Conservation (phyloP, 2,329 filamentous ascomycete genomes). For the Intubia oerlemansii region DNA sequence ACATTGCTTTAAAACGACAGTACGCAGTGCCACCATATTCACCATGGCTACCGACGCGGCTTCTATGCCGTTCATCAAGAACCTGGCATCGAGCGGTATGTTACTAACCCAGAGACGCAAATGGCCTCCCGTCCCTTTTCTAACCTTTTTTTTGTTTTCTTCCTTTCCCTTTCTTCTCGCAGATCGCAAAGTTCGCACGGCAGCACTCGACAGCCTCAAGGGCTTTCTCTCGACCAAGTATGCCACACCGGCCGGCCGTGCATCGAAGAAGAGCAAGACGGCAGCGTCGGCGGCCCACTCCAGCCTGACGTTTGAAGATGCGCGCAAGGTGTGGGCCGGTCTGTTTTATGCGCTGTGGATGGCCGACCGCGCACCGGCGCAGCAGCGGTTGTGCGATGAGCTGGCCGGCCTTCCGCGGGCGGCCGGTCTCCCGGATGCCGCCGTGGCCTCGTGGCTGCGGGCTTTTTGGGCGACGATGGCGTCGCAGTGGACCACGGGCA, state of each 20-base stretch:
- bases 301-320: conserved; percentile 41
- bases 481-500: conserved; percentile 44
- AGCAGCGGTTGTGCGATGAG: conserved; percentile 62
- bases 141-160: too few species aligned
- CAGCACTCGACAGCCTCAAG: conserved; percentile 55
- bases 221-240: conserved; percentile 48
- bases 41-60: conserved; percentile 20
- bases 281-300: conserved; percentile 11
- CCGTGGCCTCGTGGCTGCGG: conserved; percentile 26
- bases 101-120: conserved; percentile 6
- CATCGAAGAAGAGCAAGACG: too few species aligned
- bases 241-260: too few species aligned
- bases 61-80: conserved; percentile 55
- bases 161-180: background rate
- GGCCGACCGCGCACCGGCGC: conserved; percentile 71
- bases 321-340: conserved; percentile 84
- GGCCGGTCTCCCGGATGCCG: conserved; percentile 24
- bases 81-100: conserved; percentile 67
- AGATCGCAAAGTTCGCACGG: conserved; percentile 63
- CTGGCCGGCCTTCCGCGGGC: conserved; percentile 40
- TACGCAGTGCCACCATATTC: too few species aligned
- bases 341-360: conserved; percentile 90
- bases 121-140: too few species aligned
- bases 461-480: conserved; percentile 54
- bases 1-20: too few species aligned